Evolutionary conservation across 2,329 filamentous ascomycete genomes (phyloP).

Genomic region (Monosporascus sp.): DNA sequence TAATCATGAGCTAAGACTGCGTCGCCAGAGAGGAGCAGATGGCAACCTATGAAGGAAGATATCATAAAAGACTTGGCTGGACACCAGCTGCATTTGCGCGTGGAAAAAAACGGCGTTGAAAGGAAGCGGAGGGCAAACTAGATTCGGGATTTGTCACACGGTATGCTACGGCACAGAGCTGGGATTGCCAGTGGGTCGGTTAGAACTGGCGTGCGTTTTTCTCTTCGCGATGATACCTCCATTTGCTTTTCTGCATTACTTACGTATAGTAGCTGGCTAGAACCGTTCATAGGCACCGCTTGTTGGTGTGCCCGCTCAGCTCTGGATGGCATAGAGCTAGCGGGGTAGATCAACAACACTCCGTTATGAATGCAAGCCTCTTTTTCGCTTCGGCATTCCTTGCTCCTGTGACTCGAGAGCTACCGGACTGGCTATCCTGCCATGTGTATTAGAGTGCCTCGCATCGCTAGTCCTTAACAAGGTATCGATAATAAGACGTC

Average conservation of each 20-base stretch:
- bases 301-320: not conserved
- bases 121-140: conserved; percentile 1
- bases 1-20: not conserved
- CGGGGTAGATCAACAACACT: too few species aligned
- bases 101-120: conserved; percentile 8
- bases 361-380: too few species aligned
- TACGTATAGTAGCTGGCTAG: conserved; percentile 1
- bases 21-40: not conserved
- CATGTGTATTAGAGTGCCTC: too few species aligned
- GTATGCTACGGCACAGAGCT: not conserved
- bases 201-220: not conserved
- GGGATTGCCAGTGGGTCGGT: not conserved
- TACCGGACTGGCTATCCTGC: too few species aligned
- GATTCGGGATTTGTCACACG: not conserved
- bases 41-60: not conserved
- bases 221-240: conserved; percentile 12
- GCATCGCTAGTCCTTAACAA: too few species aligned
- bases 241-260: conserved; percentile 4
- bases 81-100: conserved; percentile 2
- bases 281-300: not conserved
- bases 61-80: not conserved
- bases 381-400: too few species aligned
- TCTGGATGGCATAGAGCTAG: too few species aligned
- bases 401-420: too few species aligned
- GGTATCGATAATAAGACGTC: too few species aligned